Conservation (phyloP, 495 filamentous ascomycete genomes). For the Tuber brumale region DNA sequence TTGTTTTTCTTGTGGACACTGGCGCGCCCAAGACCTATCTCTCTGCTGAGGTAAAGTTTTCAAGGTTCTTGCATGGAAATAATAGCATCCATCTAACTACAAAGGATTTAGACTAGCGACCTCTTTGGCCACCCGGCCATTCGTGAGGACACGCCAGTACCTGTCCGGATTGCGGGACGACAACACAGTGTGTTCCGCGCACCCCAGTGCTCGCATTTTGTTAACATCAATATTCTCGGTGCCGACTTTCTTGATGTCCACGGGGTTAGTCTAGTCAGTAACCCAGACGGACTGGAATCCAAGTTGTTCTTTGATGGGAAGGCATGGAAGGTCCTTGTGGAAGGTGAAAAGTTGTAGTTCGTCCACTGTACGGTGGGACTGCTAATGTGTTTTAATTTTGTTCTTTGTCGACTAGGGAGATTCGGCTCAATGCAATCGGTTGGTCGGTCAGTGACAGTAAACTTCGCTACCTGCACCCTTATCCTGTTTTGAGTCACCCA, state of each 20-base stretch:
- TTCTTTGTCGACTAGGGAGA: not conserved
- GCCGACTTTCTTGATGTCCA: constrained; percentile 77
- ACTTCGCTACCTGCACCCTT: too few relatives aligned
- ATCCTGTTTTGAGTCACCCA: too few relatives aligned
- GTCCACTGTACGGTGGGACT: constrained; percentile 60
- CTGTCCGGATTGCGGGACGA: not conserved
- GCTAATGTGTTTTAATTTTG: constrained; percentile 49
- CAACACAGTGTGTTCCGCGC: not conserved
- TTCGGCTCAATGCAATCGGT: too few relatives aligned
- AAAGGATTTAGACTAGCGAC: not conserved
- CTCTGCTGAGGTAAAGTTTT: not conserved
- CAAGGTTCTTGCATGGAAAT: too few relatives aligned
- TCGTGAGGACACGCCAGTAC: not conserved
- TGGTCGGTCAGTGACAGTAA: too few relatives aligned
- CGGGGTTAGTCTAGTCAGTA: constrained; percentile 65
- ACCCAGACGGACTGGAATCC: constrained; percentile 56
- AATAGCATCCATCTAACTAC: not conserved
- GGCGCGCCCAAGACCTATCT: not conserved
- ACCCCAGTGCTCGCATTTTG: constrained; percentile 44
- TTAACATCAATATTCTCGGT: constrained; percentile 77
- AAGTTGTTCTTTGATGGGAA: constrained; percentile 43
- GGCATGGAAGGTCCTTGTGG: constrained; percentile 17
- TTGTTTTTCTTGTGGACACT: not conserved
- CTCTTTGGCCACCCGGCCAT: not conserved
- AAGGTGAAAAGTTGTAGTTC: constrained; percentile 51